phyloP scores from a whole-genome alignment of 1,139 yeast species.

The Candida buenavistaensis region DNA sequence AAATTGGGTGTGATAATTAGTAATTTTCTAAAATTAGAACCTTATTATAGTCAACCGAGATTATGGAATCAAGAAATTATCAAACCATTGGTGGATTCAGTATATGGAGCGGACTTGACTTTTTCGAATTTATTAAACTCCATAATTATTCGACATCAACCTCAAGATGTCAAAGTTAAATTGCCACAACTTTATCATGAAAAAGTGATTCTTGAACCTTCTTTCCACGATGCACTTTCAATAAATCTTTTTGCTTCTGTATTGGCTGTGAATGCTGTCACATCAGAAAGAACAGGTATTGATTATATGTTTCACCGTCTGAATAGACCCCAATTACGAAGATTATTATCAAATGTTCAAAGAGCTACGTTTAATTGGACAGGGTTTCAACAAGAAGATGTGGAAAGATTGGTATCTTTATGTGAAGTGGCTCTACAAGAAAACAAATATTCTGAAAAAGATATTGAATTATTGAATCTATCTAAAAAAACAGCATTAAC shows the following conservation, averaged over 20 bases:
- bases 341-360: constrained; percentile 60
- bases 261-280: constrained; percentile 69
- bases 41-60: constrained; percentile 49
- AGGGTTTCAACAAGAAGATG: constrained; percentile 60
- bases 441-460: constrained; percentile 38
- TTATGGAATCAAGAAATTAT: constrained; percentile 50
- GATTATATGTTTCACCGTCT: constrained; percentile 72
- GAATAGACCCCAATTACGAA: constrained; percentile 52
- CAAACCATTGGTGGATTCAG: constrained; percentile 43
- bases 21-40: constrained; percentile 59
- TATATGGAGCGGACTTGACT: constrained; percentile 41
- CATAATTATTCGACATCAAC: constrained; percentile 56
- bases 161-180: constrained; percentile 53
- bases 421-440: constrained; percentile 41
- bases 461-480: constrained; percentile 35
- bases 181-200: constrained; percentile 62
- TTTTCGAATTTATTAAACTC: constrained; percentile 43
- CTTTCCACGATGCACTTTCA: constrained; percentile 59
- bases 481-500: constrained; percentile 45
- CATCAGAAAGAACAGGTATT: constrained; percentile 64
- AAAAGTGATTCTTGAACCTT: constrained; percentile 58
- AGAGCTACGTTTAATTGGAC: constrained; percentile 76
- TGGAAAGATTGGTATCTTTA: constrained; percentile 50
- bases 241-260: constrained; percentile 65
- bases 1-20: constrained; percentile 54